Conservation (phyloP, 345 rosid genomes). For the Murraya paniculata region DNA sequence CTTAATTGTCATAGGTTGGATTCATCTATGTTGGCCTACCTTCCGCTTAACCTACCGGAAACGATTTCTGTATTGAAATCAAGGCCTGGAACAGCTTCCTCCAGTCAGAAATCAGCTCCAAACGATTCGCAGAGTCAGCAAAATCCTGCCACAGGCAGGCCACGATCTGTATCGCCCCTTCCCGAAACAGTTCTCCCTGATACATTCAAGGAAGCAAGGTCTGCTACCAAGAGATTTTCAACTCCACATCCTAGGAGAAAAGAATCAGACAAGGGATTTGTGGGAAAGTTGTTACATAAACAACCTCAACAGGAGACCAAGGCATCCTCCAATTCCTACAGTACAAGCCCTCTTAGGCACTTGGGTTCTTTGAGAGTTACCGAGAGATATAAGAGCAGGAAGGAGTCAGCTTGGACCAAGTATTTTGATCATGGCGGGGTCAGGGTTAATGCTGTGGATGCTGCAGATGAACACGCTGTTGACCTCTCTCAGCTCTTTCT, state of each 20-base stretch:
- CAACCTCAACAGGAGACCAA: constrained; percentile 33
- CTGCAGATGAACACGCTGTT: constrained; percentile 61
- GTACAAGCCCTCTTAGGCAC: constrained; percentile 57
- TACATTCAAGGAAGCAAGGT: constrained; percentile 80
- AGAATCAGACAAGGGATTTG: constrained; percentile 43
- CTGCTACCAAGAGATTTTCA: constrained; percentile 68
- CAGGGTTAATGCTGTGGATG: constrained; percentile 70
- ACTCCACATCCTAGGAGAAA: constrained; percentile 73
- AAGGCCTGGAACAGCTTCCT: constrained; percentile 31
- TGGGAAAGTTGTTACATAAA: constrained; percentile 36
- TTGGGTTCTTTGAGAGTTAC: constrained; percentile 51
- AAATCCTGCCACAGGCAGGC: constrained; percentile 52
- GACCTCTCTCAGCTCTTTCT: constrained; percentile 87
- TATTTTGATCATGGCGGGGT: constrained; percentile 80
- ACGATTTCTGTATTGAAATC: constrained; percentile 38
- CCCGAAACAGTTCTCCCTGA: constrained; percentile 66
- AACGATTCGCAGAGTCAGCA: constrained; percentile 40
- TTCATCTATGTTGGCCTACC: constrained; percentile 50
- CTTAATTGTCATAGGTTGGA: constrained; percentile 66
- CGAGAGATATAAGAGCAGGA: constrained; percentile 55
- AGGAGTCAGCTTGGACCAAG: constrained; percentile 81
- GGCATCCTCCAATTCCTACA: constrained; percentile 30
- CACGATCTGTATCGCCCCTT: constrained; percentile 77
- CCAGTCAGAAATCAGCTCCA: constrained; percentile 26
- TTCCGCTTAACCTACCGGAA: constrained; percentile 37